A percentile compares a stretch with the other conserved stretches of the same genome.
These are phyloP conservation scores for Diaporthe humulicola DNA, from an alignment of 2,329 filamentous ascomycete genomes.

Conservation along the genomic window DNA sequence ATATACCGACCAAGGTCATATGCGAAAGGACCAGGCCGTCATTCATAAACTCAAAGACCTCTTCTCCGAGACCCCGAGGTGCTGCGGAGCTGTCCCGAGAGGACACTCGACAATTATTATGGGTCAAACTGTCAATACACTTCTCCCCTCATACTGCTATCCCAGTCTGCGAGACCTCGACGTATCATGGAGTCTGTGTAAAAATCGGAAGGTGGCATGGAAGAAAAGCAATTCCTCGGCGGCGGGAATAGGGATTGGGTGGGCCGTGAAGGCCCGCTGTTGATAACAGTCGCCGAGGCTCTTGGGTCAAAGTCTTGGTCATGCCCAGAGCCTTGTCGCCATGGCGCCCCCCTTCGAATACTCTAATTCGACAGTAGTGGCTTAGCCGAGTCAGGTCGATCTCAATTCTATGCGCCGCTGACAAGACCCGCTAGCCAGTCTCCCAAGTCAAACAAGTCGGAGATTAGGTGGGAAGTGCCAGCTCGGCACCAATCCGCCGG, in stretches of 20 bases:
- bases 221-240: not conserved
- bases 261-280: too few relatives aligned
- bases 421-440: not conserved
- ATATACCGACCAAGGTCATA: not conserved
- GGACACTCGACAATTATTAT: not conserved
- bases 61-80: not conserved
- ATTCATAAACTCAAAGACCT: too few relatives aligned
- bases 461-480: conserved; percentile 13
- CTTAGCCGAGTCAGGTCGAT: not conserved
- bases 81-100: not conserved
- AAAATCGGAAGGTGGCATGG: not conserved
- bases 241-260: not conserved
- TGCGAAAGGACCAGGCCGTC: not conserved
- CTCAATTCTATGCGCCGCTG: not conserved
- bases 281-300: conserved; percentile 8
- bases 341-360: conserved; percentile 8
- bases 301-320: conserved; percentile 11
- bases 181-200: not conserved
- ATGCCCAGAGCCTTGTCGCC: conserved; percentile 31
- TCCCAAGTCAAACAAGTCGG: conserved; percentile 26
- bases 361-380: not conserved
- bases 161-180: not conserved
- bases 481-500: not conserved
- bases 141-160: not conserved
- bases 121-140: not conserved